A percentile compares a stretch with the other conserved stretches of the same genome.
These are phyloP conservation scores for Alternaria arborescens DNA, from an alignment of 2,329 filamentous ascomycete species.

Conservation along the genomic window DNA sequence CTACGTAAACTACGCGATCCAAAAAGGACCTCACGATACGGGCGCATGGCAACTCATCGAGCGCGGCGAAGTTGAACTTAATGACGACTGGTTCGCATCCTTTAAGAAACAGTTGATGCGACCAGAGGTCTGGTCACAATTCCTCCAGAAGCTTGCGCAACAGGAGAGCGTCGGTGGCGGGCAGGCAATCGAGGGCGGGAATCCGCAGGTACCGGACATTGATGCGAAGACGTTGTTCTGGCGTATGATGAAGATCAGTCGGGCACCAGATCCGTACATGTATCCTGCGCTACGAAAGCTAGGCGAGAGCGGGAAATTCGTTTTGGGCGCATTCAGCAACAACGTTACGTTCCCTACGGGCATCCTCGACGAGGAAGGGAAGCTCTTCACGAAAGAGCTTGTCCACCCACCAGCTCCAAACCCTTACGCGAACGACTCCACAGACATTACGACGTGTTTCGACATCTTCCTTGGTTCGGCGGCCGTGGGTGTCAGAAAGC, in stretches of 20 bases:
- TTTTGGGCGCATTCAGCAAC: conserved; percentile 84
- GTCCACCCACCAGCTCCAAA: conserved; percentile 29
- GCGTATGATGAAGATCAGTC: conserved; percentile 84
- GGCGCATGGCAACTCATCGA: conserved; percentile 92
- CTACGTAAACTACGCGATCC: conserved; percentile 92
- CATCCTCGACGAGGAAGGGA: conserved; percentile 69
- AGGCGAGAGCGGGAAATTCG: conserved; percentile 53
- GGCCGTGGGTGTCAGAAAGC: conserved; percentile 87
- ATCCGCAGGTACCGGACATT: conserved; percentile 73
- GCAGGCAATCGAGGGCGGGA: conserved; percentile 39
- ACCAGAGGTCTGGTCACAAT: conserved; percentile 73
- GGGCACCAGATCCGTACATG: conserved; percentile 83
- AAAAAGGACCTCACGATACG: conserved; percentile 71
- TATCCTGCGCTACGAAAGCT: conserved; percentile 79
- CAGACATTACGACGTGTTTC: conserved; percentile 72
- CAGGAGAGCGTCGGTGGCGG: conserved; percentile 31
- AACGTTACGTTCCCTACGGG: conserved; percentile 84
- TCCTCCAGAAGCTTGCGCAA: conserved; percentile 45
- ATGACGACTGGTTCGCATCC: conserved; percentile 75
- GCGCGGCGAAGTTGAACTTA: conserved; percentile 79
- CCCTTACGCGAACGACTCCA: conserved; percentile 38
- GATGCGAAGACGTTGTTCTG: conserved; percentile 84
- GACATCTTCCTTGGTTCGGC: conserved; percentile 89
- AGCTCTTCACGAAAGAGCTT: conserved; percentile 49
- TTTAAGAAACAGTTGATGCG: conserved; percentile 80